A percentile compares a stretch with the other conserved stretches of the same genome.
These are phyloP conservation scores for Eurotiales sp. DNA, from an alignment of 2,329 filamentous ascomycete species.

Conservation along the genomic window DNA sequence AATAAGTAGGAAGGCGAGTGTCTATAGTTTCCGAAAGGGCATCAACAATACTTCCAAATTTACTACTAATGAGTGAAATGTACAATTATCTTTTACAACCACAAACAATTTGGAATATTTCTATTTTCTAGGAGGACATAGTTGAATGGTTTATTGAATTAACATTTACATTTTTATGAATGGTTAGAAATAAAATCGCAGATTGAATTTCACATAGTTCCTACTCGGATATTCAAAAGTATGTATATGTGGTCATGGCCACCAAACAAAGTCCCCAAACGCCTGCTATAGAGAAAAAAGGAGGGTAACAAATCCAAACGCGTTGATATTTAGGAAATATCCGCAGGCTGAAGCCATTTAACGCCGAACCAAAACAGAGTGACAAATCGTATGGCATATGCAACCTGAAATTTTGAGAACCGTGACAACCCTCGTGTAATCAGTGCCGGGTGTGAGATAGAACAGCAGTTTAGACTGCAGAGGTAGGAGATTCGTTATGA, in stretches of 20 bases:
- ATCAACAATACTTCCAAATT: not conserved
- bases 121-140: not conserved
- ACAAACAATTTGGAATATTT: not conserved
- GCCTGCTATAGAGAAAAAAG: not conserved
- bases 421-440: not conserved
- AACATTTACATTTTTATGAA: not conserved
- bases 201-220: not conserved
- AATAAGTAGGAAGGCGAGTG: constrained; percentile 34
- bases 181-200: not conserved
- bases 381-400: not conserved
- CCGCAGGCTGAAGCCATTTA: not conserved
- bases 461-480: not conserved
- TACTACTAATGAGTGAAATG: not conserved
- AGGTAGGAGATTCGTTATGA: constrained; percentile 5
- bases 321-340: not conserved
- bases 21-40: not conserved
- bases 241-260: not conserved
- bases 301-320: not conserved
- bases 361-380: constrained; percentile 1
- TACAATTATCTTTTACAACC: not conserved
- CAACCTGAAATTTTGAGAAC: not conserved
- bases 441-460: not conserved
- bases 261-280: not conserved
- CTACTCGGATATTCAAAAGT: not conserved
- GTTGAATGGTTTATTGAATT: no score